Evolutionary conservation across 805 yeast species (phyloP), one percentile per base, ranked within the genome.

Genomic region (Yarrowia bubula): DNA sequence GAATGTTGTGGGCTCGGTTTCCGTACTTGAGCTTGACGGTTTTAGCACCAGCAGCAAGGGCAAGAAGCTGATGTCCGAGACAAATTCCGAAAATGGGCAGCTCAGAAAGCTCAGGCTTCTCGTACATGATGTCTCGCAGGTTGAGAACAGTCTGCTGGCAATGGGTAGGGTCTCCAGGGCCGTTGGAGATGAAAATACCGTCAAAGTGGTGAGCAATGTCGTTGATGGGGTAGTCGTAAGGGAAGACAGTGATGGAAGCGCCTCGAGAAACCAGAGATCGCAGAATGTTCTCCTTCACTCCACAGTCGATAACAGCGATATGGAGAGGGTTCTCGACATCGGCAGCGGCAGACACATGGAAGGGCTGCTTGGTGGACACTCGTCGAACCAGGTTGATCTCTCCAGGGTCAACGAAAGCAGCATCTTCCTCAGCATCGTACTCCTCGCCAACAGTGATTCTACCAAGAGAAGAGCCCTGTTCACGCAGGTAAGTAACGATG

Each of bases 1-100:
- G 99, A 69, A 96, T 96, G 77, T 95, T 95, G 80, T 96, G 99
- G 32, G 98, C 99, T 79, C 99, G 88, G 83, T 95, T 95, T 79
- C 99, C 99, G 76, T 92, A 95, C 78, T 91, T 92, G 83, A 95
- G 82, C 79, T 96, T 95, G 73, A 88, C 76, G 55, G 99, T 95
- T 73, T 86, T 86, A 37, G 96, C 98, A 66, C 98, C 99, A 14
- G 92, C 83, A 13, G 99, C 99, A 68, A 93, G 83, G 9, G 98
- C 97, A 70, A 95, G 83, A 72, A 95, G 83, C 80, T 96, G 99
- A 79, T 95, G 99, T 48, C 99, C 99, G 70, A 95, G 81, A 79
- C 99, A 96, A 74, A 95, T 96, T 71, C 99, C 99, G 75, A 95
- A 95, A 70, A 95, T 89, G 66, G 99, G 98, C 67, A 92, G 83